A percentile compares a stretch with the other conserved stretches of the same genome.
Conservation (phyloP, 163 green algal genomes). For the Volvox carteri region DNA sequence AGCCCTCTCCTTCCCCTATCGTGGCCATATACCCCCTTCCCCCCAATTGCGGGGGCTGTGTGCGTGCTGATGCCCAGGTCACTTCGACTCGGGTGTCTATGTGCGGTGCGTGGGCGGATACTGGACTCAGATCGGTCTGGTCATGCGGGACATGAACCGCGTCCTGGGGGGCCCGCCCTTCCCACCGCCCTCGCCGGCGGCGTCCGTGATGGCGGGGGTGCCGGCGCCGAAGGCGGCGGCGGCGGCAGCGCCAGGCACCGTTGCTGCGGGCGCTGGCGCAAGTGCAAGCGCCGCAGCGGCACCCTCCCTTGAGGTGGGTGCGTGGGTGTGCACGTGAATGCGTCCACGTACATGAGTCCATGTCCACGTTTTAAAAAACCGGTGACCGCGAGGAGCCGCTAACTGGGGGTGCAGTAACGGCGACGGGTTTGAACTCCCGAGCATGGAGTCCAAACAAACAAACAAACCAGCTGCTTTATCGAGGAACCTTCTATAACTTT, state of each 20-base stretch:
- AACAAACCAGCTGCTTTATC: too few relatives aligned
- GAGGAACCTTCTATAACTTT: too few relatives aligned
- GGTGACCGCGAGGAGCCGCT: too few relatives aligned
- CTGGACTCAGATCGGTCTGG: conserved; percentile 50
- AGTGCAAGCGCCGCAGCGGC: neutral
- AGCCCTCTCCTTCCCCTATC: too few relatives aligned
- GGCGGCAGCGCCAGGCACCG: neutral
- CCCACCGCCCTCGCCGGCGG: neutral
- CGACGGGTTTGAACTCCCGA: too few relatives aligned
- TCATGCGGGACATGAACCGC: conserved; percentile 40
- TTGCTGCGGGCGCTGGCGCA: neutral
- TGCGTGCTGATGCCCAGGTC: conserved; percentile 13
- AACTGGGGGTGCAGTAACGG: too few relatives aligned
- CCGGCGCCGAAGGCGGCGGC: neutral
- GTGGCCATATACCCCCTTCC: too few relatives aligned
- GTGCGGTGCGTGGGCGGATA: conserved; percentile 47
- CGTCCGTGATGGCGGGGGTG: neutral
- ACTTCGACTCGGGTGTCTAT: conserved; percentile 53
- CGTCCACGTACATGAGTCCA: too few relatives aligned
- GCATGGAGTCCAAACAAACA: too few relatives aligned
- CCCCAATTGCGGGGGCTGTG: too few relatives aligned
- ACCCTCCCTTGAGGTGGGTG: neutral
- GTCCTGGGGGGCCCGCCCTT: neutral
- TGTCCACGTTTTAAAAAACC: too few relatives aligned
- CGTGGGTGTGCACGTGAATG: too few relatives aligned